A percentile compares a stretch with the other conserved stretches of the same genome.
Evolutionary conservation across 768 basidiomycete genomes (phyloP).

Genomic region (Piloderma croceum): DNA sequence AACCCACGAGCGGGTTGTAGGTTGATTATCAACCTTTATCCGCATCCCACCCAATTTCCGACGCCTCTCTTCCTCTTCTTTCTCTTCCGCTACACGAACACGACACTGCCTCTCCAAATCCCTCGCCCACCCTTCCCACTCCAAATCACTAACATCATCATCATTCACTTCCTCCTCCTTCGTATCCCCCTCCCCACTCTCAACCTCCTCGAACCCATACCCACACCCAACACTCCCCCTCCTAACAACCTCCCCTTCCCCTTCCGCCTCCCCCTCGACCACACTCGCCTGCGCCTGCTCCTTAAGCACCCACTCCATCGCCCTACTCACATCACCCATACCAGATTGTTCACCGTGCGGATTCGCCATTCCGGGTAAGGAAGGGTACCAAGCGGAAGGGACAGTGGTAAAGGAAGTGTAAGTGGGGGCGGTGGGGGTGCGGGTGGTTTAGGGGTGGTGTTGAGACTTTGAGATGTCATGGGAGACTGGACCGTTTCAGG

Average conservation of each 20-base stretch:
- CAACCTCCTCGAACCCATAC: too few relatives aligned
- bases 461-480: too few relatives aligned
- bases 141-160: conserved; percentile 13
- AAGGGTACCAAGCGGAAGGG: conserved; percentile 1
- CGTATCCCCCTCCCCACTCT: too few relatives aligned
- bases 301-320: conserved; percentile 11
- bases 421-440: too few relatives aligned
- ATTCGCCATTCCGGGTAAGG: conserved; percentile 23
- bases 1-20: background rate
- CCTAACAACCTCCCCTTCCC: too few relatives aligned
- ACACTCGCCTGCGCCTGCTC: too few relatives aligned
- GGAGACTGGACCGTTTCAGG: too few relatives aligned
- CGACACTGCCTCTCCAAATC: conserved; percentile 8
- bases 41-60: background rate
- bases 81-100: background rate
- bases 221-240: too few relatives aligned
- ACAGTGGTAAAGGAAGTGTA: background rate
- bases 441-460: too few relatives aligned
- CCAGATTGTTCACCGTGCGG: conserved; percentile 13
- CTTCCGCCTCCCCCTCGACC: too few relatives aligned
- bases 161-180: background rate
- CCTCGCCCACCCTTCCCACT: conserved; percentile 19
- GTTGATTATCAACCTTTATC: background rate
- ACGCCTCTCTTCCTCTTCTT: background rate
- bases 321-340: conserved; percentile 10